phyloP scores from a whole-genome alignment of 805 yeast species.

The Cyberlindnera samutprakarnensis region DNA sequence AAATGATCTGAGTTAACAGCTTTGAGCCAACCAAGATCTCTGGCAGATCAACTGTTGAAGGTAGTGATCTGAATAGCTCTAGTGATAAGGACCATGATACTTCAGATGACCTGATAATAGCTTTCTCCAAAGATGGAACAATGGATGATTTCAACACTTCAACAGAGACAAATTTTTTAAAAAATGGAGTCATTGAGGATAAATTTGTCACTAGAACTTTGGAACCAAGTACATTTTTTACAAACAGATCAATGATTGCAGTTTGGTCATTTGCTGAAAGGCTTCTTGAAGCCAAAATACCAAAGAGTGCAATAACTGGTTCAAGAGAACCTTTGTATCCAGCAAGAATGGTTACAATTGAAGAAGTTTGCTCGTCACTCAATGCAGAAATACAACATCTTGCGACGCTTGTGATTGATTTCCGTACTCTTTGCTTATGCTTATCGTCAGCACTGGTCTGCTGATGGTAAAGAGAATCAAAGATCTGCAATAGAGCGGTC shows the following conservation, averaged over 20 bases:
- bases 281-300: constrained; percentile 26
- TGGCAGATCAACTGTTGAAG: constrained; percentile 34
- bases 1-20: constrained; percentile 41
- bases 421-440: constrained; percentile 34
- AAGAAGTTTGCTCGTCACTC: constrained; percentile 12
- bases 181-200: constrained; percentile 36
- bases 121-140: constrained; percentile 62
- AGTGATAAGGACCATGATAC: constrained; percentile 51
- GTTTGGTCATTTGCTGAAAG: constrained; percentile 16
- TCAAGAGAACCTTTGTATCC: constrained; percentile 25
- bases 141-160: constrained; percentile 31
- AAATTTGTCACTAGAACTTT: constrained; percentile 33
- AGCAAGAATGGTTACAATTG: constrained; percentile 8
- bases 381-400: constrained; percentile 19
- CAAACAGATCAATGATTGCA: constrained; percentile 22
- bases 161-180: constrained; percentile 34
- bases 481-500: constrained; percentile 29
- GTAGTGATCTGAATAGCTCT: constrained; percentile 32
- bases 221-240: constrained; percentile 36
- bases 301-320: constrained; percentile 29
- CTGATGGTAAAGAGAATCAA: constrained; percentile 15
- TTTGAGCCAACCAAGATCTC: constrained; percentile 35
- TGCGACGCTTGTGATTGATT: constrained; percentile 26
- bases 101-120: constrained; percentile 75
- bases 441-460: constrained; percentile 23